Evolutionary conservation across 169 alveolate genomes (phyloP).

Genomic region (Cryptosporidium muris): DNA sequence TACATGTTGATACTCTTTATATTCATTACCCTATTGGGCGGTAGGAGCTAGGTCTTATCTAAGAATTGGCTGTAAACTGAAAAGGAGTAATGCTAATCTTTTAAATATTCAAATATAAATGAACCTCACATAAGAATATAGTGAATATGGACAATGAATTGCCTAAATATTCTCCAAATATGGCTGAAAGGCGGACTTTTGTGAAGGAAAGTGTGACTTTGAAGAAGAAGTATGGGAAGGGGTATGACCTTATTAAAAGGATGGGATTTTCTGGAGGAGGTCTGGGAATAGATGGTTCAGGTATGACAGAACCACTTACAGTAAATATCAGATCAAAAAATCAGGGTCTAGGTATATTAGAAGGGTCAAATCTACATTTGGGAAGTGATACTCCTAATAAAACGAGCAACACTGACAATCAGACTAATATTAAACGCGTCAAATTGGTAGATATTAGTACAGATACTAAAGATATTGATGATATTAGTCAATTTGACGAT

Average conservation of each 20-base stretch:
- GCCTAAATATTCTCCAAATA: background rate
- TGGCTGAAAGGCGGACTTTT: background rate
- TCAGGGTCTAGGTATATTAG: background rate
- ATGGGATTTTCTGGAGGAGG: constrained; percentile 69
- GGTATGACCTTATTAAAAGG: constrained; percentile 39
- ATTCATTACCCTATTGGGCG: background rate
- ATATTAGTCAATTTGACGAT: background rate
- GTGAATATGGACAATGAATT: background rate
- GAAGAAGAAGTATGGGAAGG: constrained; percentile 54
- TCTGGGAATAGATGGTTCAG: constrained; percentile 61
- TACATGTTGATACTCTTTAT: background rate
- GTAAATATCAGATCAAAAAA: background rate
- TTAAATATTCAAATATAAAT: background rate
- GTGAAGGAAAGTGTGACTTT: constrained; percentile 1
- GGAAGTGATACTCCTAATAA: background rate
- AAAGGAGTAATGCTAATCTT: background rate
- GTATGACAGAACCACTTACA: constrained; percentile 49
- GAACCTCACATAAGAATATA: background rate
- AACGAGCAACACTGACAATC: background rate
- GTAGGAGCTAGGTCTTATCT: no score
- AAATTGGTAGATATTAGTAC: background rate
- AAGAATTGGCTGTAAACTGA: no score
- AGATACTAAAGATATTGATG: background rate
- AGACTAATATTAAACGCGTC: background rate
- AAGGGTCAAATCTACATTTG: background rate